Conservation (phyloP, 257 asterid genomes). For the Solanum sitiens region DNA sequence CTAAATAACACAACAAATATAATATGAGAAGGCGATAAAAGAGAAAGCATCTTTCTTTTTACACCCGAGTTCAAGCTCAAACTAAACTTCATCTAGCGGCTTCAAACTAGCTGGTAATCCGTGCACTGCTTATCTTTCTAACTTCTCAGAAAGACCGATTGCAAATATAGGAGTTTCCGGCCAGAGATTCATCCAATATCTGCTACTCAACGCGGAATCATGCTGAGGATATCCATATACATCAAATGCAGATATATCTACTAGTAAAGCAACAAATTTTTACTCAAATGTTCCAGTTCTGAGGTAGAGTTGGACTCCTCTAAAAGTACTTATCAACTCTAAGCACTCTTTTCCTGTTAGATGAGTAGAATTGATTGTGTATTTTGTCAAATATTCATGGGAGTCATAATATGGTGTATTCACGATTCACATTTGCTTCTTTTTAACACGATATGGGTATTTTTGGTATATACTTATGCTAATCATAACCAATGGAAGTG, state of each 20-base stretch:
- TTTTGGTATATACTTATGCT: slow-evolving; percentile 82
- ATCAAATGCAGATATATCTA: not conserved
- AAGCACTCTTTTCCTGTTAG: not conserved
- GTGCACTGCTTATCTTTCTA: not conserved
- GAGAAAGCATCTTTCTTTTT: not conserved
- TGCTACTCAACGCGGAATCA: not conserved
- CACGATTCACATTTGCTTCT: slow-evolving; percentile 41
- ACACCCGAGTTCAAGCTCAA: not conserved
- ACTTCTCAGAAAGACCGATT: not conserved
- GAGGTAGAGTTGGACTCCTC: not conserved
- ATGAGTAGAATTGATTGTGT: not conserved
- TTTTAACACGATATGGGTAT: slow-evolving; percentile 64
- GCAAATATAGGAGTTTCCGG: not conserved
- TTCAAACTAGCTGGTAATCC: not conserved
- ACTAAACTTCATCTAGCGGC: not conserved
- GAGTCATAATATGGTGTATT: not conserved
- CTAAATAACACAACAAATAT: not conserved
- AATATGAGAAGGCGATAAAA: not conserved
- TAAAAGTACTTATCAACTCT: not conserved
- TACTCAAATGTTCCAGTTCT: not conserved
- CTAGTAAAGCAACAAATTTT: not conserved
- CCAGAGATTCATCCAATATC: not conserved
- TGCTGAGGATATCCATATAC: not conserved
- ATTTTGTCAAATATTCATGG: not conserved
- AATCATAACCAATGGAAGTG: slow-evolving; percentile 75